Evolutionary conservation across 352 stramenopile species (phyloP).

Genomic region (Globisporangium cylindrosporum): DNA sequence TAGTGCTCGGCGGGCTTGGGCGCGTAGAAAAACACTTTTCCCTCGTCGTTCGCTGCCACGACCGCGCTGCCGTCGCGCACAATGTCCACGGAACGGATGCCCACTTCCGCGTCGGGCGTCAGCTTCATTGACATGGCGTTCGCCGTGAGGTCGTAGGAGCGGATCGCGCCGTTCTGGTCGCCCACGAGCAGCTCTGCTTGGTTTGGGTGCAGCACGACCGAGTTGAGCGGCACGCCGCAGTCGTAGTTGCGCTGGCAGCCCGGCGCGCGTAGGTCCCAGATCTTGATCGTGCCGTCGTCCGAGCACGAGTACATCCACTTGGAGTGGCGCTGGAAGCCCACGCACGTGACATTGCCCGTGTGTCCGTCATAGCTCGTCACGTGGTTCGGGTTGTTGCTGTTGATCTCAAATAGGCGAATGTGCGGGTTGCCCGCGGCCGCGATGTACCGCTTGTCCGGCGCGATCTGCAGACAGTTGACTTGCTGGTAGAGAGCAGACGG

Average conservation of each 20-base stretch:
- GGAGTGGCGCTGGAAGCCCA: conserved; percentile 97
- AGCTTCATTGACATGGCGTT: conserved; percentile 70
- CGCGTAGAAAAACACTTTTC: conserved; percentile 93
- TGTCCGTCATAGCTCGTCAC: conserved; percentile 96
- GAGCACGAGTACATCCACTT: conserved; percentile 98
- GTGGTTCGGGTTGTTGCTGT: conserved; percentile 94
- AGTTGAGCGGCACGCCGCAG: conserved; percentile 90
- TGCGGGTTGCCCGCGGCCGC: conserved; percentile 96
- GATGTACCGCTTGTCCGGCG: conserved; percentile 96
- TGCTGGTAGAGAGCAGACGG: conserved; percentile 44
- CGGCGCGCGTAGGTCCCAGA: conserved; percentile 92
- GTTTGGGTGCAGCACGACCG: conserved; percentile 94
- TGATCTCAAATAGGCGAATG: conserved; percentile 98
- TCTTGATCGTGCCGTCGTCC: conserved; percentile 95
- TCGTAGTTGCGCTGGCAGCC: conserved; percentile 89
- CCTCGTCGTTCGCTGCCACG: conserved; percentile 93
- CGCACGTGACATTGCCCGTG: conserved; percentile 93
- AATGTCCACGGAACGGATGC: conserved; percentile 92
- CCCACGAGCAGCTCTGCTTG: conserved; percentile 82
- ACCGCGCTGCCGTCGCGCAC: conserved; percentile 90
- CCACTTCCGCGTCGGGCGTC: conserved; percentile 64
- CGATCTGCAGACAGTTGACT: conserved; percentile 97
- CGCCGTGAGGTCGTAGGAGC: conserved; percentile 89
- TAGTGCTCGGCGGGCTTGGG: conserved; percentile 63
- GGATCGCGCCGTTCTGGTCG: conserved; percentile 93